phyloP scores from a whole-genome alignment of 2,329 filamentous ascomycete species.

The Aspergillus candidus region DNA sequence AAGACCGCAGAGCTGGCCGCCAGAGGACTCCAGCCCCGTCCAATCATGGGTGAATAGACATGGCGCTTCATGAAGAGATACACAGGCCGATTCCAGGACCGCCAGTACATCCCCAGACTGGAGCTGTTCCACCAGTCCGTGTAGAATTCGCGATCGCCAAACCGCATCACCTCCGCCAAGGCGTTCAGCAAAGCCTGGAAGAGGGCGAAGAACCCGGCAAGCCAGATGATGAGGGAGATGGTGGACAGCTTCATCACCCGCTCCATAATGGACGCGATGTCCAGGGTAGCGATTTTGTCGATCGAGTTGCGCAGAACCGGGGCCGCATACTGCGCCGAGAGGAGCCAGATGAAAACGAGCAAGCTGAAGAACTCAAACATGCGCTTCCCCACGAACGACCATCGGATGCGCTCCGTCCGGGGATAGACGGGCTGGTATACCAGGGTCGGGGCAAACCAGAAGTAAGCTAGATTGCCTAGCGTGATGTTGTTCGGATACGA shows the following conservation, averaged over 20 bases:
- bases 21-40: slow-evolving; percentile 68
- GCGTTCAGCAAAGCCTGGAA: slow-evolving; percentile 93
- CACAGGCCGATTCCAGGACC: slow-evolving; percentile 95
- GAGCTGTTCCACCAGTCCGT: slow-evolving; percentile 97
- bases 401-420: slow-evolving; percentile 71
- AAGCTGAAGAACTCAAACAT: slow-evolving; percentile 70
- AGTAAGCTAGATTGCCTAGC: slow-evolving; percentile 79
- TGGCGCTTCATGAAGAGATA: slow-evolving; percentile 96
- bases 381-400: slow-evolving; percentile 81
- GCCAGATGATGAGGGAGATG: slow-evolving; percentile 92
- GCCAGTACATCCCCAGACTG: slow-evolving; percentile 83
- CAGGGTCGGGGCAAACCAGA: slow-evolving; percentile 95
- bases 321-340: slow-evolving; percentile 87
- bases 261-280: slow-evolving; percentile 76
- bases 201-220: slow-evolving; percentile 92
- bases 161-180: slow-evolving; percentile 79
- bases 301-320: slow-evolving; percentile 86
- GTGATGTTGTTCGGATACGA: slow-evolving; percentile 92
- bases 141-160: slow-evolving; percentile 92
- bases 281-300: slow-evolving; percentile 74
- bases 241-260: slow-evolving; percentile 91
- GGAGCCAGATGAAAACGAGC: slow-evolving; percentile 89
- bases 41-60: slow-evolving; percentile 81
- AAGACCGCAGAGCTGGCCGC: slow-evolving; percentile 78
- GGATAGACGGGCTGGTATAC: slow-evolving; percentile 97